Conservation (phyloP, 768 basidiomycete species). For the Pulveroboletus sp. region DNA sequence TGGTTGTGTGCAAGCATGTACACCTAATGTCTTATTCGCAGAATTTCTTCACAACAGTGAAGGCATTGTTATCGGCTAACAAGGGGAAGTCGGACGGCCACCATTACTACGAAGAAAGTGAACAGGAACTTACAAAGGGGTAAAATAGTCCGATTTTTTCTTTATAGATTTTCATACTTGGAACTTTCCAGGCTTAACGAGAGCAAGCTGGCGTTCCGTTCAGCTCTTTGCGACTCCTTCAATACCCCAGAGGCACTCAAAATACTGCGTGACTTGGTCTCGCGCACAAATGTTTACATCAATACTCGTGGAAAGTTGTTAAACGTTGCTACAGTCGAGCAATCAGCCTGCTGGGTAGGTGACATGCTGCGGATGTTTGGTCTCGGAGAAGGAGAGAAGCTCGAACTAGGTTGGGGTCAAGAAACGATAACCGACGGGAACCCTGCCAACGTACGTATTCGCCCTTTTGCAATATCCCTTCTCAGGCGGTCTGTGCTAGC, state of each 20-base stretch:
- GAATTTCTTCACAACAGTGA: conserved; percentile 93
- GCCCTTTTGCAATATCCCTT: background rate
- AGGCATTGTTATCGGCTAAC: conserved; percentile 64
- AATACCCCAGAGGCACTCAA: conserved; percentile 85
- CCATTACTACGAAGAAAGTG: conserved; percentile 62
- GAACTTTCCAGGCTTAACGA: conserved; percentile 55
- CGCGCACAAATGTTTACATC: conserved; percentile 85
- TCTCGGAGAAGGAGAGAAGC: conserved; percentile 62
- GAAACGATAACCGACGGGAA: conserved; percentile 38
- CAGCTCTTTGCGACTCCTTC: conserved; percentile 93
- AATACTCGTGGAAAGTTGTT: conserved; percentile 54
- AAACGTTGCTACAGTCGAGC: conserved; percentile 61
- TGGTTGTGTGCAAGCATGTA: background rate
- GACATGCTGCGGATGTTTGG: conserved; percentile 77
- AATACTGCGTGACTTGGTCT: conserved; percentile 75
- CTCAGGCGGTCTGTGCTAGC: conserved; percentile 39
- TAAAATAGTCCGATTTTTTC: conserved; percentile 28
- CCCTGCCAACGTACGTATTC: conserved; percentile 44
- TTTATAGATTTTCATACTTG: conserved; percentile 9
- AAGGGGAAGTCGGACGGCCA: conserved; percentile 51
- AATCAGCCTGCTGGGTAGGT: conserved; percentile 64
- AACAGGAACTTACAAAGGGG: conserved; percentile 65
- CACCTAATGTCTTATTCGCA: conserved; percentile 31
- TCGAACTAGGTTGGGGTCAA: conserved; percentile 85
- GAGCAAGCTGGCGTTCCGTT: conserved; percentile 74